Base-by-base conservation (phyloP, 345 rosid genomes). In the Raphanus raphanistrum region DNA sequence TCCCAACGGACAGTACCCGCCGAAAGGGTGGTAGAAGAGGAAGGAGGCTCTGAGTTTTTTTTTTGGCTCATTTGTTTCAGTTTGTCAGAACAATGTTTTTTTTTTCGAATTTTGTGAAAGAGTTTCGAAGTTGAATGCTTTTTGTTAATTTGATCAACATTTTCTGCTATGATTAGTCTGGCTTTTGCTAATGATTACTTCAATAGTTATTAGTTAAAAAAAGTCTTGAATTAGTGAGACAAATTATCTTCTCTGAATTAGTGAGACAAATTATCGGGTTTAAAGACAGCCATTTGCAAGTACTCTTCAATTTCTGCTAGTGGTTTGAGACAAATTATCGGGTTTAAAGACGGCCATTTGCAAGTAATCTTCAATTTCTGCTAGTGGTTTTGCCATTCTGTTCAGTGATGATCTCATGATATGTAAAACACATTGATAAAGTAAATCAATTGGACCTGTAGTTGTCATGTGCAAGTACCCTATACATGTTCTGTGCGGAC, bases 1-100 rank as follows among this genome's bases (percentile, higher is more conserved):
- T 92, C 71, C 98, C 98, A 2, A 90, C 98, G 0, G 98, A 92
- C 83, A 92, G 98, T 64, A 92, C 98, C 52, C 90, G 98, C 58
- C 75, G 96, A 84, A 92, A 92, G 94, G 86, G 98, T 69, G 96
- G 98, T 17, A 86, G 98, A 77, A 87, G 98, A 68, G 98, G 98
- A 72, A 86, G 96, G 71, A 90, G 98, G 84, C 89, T 92, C 86
- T 92, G 61, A 85, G 73, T 25, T 66, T 59, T 25, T 25, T 41
- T 2, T 48, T 70, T 81, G 70, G 57, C 45, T 25, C 68, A 17
- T 66, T 13, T 52, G 68, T 78, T 78, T 66, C 68, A 32, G 58
- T 66, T 72, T 48, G 73, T 72, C 16, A 8, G 2, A 43, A 11
- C 52, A 5, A 3, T 63, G 64, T 15, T 3, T 21, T 15, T 3